Base-by-base conservation (phyloP, 345 rosid genomes). In the Zanthoxylum bungeanum region DNA sequence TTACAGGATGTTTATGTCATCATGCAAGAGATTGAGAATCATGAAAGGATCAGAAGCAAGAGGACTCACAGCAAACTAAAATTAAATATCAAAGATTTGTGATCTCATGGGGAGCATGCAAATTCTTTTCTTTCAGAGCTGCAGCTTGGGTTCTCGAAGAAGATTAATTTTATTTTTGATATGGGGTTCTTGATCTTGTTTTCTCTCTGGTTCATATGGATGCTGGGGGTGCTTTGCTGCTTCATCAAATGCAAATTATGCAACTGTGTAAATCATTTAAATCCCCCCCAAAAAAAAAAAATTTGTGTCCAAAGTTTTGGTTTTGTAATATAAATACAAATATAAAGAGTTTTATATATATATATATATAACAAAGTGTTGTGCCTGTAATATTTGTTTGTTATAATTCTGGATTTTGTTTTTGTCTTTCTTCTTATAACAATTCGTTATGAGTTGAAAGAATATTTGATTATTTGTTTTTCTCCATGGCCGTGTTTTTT, bases 1-100 rank as follows among this genome's bases (percentile, higher is more conserved):
- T 73, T 84, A 57, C 92, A 89, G 96, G 19, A 92, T 90, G 98
- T 94, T 94, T 80, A 82, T 85, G 73, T 77, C 86, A 21, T 87
- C 98, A 64, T 94, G 98, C 70, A 88, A 90, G 77, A 93, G 85
- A 71, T 68, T 93, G 55, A 86, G 94, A 82, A 87, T 93, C 87
- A 90, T 92, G 93, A 94, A 87, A 86, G 80, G 85, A 73, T 82
- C 95, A 50, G 93, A 93, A 76, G 90, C 89, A 53, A 90, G 79
- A 65, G 97, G 97, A 9, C 68, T 4, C 53, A 42, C 75, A 16
- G 52, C 34, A 24, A 21, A 27, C 10, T 27, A 24, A 55, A 1
- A 4, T 10, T 4, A 25, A 11, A 10, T 5, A 25, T 12, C 12
- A 40, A 42, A 27, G 37, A 42, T 64, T 68, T n/a, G 12, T 55